Conservation (phyloP, 768 basidiomycete species). For the Galerina marginata region DNA sequence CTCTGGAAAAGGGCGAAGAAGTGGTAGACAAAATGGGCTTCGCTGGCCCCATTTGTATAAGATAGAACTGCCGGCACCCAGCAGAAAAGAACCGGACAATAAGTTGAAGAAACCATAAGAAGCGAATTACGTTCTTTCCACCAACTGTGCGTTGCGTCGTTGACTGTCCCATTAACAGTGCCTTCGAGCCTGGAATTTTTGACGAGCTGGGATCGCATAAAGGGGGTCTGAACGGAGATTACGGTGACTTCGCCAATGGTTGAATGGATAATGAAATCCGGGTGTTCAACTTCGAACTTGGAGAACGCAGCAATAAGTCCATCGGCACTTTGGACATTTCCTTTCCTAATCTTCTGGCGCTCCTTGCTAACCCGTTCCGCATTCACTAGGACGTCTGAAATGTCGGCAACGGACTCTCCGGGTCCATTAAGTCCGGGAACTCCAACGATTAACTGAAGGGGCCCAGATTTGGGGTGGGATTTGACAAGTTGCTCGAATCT, state of each 20-base stretch:
- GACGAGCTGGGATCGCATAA: slow-evolving; percentile 35
- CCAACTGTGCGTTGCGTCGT: slow-evolving; percentile 42
- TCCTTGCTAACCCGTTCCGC: slow-evolving; percentile 23
- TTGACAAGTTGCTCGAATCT: slow-evolving; percentile 18
- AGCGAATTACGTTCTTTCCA: slow-evolving; percentile 30
- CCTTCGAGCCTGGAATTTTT: slow-evolving; percentile 19
- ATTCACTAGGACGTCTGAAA: slow-evolving; percentile 24
- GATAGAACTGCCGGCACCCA: slow-evolving; percentile 41
- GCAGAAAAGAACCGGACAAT: slow-evolving; percentile 28
- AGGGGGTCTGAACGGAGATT: slow-evolving; percentile 30
- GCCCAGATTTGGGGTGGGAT: slow-evolving; percentile 17
- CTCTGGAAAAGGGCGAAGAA: slow-evolving; percentile 35
- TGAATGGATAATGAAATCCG: slow-evolving; percentile 25
- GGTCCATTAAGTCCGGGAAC: slow-evolving; percentile 25
- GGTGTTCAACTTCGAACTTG: slow-evolving; percentile 2
- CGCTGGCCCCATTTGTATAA: slow-evolving; percentile 32
- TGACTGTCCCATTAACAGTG: slow-evolving; percentile 39
- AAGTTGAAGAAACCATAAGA: slow-evolving; percentile 37
- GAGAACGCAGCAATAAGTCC: slow-evolving; percentile 3
- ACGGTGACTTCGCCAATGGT: slow-evolving; percentile 25
- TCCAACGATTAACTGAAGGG: slow-evolving; percentile 25
- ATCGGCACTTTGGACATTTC: neutral
- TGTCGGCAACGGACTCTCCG: slow-evolving; percentile 27
- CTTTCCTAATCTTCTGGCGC: neutral
- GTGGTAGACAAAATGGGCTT: slow-evolving; percentile 34